Base-by-base conservation (phyloP, 2,329 filamentous ascomycete genomes). In the Pseudogymnoascus sp. region DNA sequence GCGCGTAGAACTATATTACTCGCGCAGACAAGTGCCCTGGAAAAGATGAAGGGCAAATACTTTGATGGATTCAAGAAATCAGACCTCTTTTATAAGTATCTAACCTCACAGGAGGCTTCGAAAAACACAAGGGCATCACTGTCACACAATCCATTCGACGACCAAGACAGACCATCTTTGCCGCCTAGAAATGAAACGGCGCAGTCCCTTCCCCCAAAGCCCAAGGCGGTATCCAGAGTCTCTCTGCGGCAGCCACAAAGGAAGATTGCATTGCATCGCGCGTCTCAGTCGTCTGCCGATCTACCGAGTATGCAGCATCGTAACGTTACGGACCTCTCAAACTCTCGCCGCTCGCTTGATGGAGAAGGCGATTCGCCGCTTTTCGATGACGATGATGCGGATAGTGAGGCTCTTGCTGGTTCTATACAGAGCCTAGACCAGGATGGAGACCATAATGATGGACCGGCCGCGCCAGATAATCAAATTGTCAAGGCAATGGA, bases 81-180 rank as follows among this genome's bases (percentile, higher is more conserved):
- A 0, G 95, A 97, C 71, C 76, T 99, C 0, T 99, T 92, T 74
- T 97, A 95, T 79, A 99, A 99, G 74, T 97, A 93, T 73, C 81
- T 99, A 1, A 91, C 93, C 6, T 90, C 93, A 11, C 91, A 96
- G 70, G 92, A 96, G 75, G 81, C 84, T 44, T 80, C 83, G 1
- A 79, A 72, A 61, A 64, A 61, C 24, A 56, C 38, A 33, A 56
- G 35, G 37, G 35, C 42, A 3, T 62, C 59, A 19, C 13, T 40
- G 35, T 63, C 63, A 19, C 21, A 61, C 8, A 63, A 53, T 26
- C 60, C 40, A 47, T 63, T 63, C 29, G 40, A 40, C 24, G 63
- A 44, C 37, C 33, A 47, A 14, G 59, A 33, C 1, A 70, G 66
- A 29, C 69, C 68, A 26, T 16, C 62, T 24, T 35, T 67, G 13